These are phyloP conservation scores for Zancudomyces culisetae DNA, from an alignment of 371 early-diverging fungal species.

Conservation along the genomic window DNA sequence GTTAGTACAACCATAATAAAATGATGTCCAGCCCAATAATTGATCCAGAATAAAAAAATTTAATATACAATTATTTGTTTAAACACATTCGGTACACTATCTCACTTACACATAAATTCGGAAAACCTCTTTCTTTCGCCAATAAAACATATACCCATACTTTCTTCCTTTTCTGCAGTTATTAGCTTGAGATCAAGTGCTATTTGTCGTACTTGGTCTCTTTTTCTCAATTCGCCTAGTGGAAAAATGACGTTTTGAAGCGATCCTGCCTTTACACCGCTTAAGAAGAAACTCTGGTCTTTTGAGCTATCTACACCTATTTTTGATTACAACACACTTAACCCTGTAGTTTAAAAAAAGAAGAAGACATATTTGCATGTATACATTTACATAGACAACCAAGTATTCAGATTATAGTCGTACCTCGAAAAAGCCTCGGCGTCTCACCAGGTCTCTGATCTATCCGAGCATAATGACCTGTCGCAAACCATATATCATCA, in stretches of 20 bases:
- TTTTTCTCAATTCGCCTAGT: conserved; percentile 50
- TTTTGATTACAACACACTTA: background rate
- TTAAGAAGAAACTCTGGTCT: conserved; percentile 88
- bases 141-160: conserved; percentile 93
- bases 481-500: conserved; percentile 39
- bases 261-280: conserved; percentile 13
- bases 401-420: background rate
- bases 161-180: conserved; percentile 58
- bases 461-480: conserved; percentile 72
- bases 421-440: conserved; percentile 2
- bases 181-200: conserved; percentile 36
- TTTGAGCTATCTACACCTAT: conserved; percentile 46
- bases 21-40: background rate
- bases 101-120: conserved; percentile 49
- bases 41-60: background rate
- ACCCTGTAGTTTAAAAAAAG: background rate
- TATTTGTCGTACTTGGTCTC: conserved; percentile 38
- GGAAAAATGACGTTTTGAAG: conserved; percentile 55
- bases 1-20: background rate
- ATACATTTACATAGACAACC: background rate
- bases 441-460: background rate
- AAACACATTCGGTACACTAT: background rate
- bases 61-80: background rate
- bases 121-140: conserved; percentile 59
- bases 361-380: background rate